Evolutionary conservation across 176 grass and related monocot species (phyloP), one percentile per base, ranked within the genome.

Genomic region (Oryza glumipatula): DNA sequence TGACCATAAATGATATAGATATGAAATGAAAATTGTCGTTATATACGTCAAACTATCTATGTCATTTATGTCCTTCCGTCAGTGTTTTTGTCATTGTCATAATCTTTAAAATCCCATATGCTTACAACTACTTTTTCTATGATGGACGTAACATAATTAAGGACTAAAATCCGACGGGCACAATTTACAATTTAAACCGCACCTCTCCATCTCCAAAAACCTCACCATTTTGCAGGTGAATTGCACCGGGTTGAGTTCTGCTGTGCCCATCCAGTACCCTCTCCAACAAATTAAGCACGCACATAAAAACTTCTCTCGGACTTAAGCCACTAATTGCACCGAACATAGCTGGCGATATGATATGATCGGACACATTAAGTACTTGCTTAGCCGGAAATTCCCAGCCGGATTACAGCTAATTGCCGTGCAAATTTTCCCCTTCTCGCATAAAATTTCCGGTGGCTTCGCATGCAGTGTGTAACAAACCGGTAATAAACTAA

Each of bases 51-150:
- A 52, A 52, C 49, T 1, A 54, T 52, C 49, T 17, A 54, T 4
- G 5, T 51, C 12, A 51, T 51, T 51, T 2, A 15, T 51, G 48
- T 51, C 0, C 16, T 4, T 19, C 15, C 1, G 15, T 19, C 3
- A 17, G 16, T 19, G 1, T 52, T 52, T 46, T 3, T 16, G 15
- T 54, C 16, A 19, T 17, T 5, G 16, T 54, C 13, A 19, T 48
- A 12, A 14, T 19, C 5, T 19, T 4, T 0, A 0, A 0, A 54
- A 19, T 1, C 5, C 46, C 15, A 3, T 54, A 4, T 54, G 5
- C 15, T 5, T 36, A 4, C 35, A 36, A 36, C 35, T 5, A 4
- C 5, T 36, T 36, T 36, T 36, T 35, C 4, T 36, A 36, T 3
- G 35, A 36, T 36, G 35, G 35, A 36, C 35, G 35, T 36, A 36